Conservation (phyloP, 805 yeast species). For the Sugiyamaella boreocaroliniensis region DNA sequence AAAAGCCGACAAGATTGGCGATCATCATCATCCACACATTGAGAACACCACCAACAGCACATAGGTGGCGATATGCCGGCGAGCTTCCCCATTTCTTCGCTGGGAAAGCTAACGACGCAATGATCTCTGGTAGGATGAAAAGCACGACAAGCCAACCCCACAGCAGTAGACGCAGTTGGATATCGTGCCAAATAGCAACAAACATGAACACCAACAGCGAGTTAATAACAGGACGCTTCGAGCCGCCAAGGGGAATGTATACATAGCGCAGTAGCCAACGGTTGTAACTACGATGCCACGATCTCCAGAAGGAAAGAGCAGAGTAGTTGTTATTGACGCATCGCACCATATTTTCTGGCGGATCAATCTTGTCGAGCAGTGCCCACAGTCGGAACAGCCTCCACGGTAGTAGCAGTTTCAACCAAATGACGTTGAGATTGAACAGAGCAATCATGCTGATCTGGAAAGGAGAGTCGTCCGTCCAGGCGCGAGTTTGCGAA, state of each 20-base stretch:
- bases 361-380: constrained; percentile 83
- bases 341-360: constrained; percentile 96
- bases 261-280: constrained; percentile 85
- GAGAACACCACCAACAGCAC: constrained; percentile 80
- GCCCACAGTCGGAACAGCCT: constrained; percentile 91
- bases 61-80: constrained; percentile 73
- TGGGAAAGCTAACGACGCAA: constrained; percentile 44
- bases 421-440: constrained; percentile 87
- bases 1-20: constrained; percentile 91
- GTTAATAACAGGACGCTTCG: constrained; percentile 61
- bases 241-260: constrained; percentile 88
- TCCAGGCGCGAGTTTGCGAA: constrained; percentile 84
- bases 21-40: constrained; percentile 98
- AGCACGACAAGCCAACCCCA: constrained; percentile 97
- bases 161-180: constrained; percentile 70
- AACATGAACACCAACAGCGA: constrained; percentile 83
- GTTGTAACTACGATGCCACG: constrained; percentile 95
- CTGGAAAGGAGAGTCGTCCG: constrained; percentile 82
- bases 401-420: constrained; percentile 92
- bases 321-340: constrained; percentile 93
- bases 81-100: constrained; percentile 33
- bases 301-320: constrained; percentile 95
- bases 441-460: constrained; percentile 91
- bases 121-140: constrained; percentile 79
- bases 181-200: constrained; percentile 98